Base-by-base conservation (phyloP, 2,329 filamentous ascomycete species). In the Pestalotiopsis sp. region DNA sequence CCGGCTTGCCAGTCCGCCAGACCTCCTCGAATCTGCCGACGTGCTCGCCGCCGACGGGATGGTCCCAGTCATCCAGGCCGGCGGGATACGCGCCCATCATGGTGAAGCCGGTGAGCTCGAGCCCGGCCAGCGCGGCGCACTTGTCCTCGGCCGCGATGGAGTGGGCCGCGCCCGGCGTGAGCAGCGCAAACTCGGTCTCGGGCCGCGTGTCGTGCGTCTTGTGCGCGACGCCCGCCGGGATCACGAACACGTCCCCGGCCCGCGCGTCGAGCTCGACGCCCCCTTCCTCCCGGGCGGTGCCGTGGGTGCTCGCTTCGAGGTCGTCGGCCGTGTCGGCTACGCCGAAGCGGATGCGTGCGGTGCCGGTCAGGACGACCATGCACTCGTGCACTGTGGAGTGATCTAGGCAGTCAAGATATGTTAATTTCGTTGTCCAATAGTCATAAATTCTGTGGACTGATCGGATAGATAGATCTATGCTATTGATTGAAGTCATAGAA, bases 1-100 rank as follows among this genome's bases (percentile, higher is more conserved):
- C 76, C 0, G 85, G 84, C 71, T 81, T 83, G 31, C 75, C 68
- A 31, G 86, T 81, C 23, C 70, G 69, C 86, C 86, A 87, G 0
- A 83, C 80, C 68, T 78, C 72, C 63, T 82, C 78, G 72, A 81
- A 84, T 17, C 76, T 72, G 13, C 78, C 82, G 23, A 73, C 74
- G 73, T 84, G 76, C 69, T 83, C 82, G 1, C 83, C 84, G 9
- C 83, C 84, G 2, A 80, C 76, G 4, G 77, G 77, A 73, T 86
- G 87, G 73, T 88, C 85, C 87, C 86, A 89, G 12, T 77, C 75
- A 0, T 78, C 78, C 2, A 82, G 80, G 49, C 72, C 74, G 45
- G 73, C 72, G 2, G 85, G 85, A 78, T 90, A 90, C 4, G 85
- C 86, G 0, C 88, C 88, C 75, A 89, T 83, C 86, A 88, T 88